Evolutionary conservation across 257 asterid genomes (phyloP).

Genomic region (Ballota nigra): DNA sequence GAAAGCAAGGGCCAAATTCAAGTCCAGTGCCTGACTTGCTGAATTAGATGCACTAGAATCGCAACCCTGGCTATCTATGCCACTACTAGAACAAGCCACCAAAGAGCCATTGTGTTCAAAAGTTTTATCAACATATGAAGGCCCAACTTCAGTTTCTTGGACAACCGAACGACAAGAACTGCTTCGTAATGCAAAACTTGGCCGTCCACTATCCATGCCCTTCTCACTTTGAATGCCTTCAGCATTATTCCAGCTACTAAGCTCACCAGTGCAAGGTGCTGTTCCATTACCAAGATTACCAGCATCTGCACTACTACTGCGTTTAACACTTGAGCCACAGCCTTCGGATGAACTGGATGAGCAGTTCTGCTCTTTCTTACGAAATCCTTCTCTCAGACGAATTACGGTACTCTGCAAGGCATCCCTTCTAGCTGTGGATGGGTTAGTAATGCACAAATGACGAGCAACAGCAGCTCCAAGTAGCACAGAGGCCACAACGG

Average conservation of each 20-base stretch:
- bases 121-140: conserved; percentile 67
- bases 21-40: conserved; percentile 71
- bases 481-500: conserved; percentile 93
- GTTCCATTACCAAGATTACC: conserved; percentile 74
- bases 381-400: conserved; percentile 95
- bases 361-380: conserved; percentile 80
- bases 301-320: conserved; percentile 99
- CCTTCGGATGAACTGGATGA: conserved; percentile 98
- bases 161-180: conserved; percentile 86
- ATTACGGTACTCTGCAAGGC: conserved; percentile 94
- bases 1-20: conserved; percentile 89
- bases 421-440: conserved; percentile 94
- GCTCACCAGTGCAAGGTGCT: conserved; percentile 70
- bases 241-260: conserved; percentile 70
- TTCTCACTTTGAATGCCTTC: conserved; percentile 90
- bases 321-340: conserved; percentile 96
- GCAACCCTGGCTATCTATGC: conserved; percentile 90
- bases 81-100: conserved; percentile 89
- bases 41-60: conserved; percentile 89
- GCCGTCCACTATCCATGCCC: conserved; percentile 94
- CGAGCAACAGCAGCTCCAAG: conserved; percentile 98
- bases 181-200: conserved; percentile 76
- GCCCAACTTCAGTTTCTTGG: conserved; percentile 94
- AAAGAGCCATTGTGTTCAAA: conserved; percentile 62
- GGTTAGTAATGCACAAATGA: conserved; percentile 80